Percentiles rank a stretch among this genome's conserved stretches.
Evolutionary conservation across 108 stramenopile species (phyloP).

Genomic region (Fistulifera pelliculosa): DNA sequence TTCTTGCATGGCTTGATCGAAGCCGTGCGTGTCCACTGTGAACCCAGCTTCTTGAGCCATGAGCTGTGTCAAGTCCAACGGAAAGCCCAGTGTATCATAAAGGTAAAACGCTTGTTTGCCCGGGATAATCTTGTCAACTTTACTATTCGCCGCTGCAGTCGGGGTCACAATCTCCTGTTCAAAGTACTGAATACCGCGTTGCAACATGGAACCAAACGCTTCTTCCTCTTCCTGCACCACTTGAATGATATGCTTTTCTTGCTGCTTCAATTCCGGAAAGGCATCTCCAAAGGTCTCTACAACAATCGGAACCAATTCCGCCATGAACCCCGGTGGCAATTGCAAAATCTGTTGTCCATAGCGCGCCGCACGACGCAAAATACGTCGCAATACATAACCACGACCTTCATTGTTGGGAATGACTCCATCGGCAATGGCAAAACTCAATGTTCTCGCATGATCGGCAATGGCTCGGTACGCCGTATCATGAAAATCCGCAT

Average conservation of each 20-base stretch:
- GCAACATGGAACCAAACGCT: constrained; percentile 89
- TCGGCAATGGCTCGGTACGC: constrained; percentile 98
- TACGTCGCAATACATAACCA: constrained; percentile 93
- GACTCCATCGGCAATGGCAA: constrained; percentile 97
- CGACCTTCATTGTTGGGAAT: constrained; percentile 94
- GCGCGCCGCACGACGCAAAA: constrained; percentile 92
- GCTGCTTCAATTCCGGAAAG: constrained; percentile 86
- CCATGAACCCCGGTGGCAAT: constrained; percentile 89
- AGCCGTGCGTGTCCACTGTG: constrained; percentile 82
- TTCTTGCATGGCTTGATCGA: constrained; percentile 74
- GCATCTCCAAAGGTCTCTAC: constrained; percentile 88
- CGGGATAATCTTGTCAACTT: constrained; percentile 36
- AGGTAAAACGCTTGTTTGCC: constrained; percentile 91
- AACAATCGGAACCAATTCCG: constrained; percentile 79
- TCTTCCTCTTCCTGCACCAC: constrained; percentile 88
- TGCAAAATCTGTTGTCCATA: constrained; percentile 95
- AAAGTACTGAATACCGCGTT: constrained; percentile 92
- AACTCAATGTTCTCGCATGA: constrained; percentile 90
- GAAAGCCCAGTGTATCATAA: constrained; percentile 97
- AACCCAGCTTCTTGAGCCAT: constrained; percentile 97
- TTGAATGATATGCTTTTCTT: constrained; percentile 69
- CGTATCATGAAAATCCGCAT: constrained; percentile 81
- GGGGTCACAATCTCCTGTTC: constrained; percentile 15
- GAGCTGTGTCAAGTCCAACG: constrained; percentile 92
- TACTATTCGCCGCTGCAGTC: constrained; percentile 15